A percentile compares a stretch with the other conserved stretches of the same genome.
These are phyloP conservation scores for Sarocladium strictum DNA, from an alignment of 2,329 filamentous ascomycete species.

Conservation along the genomic window DNA sequence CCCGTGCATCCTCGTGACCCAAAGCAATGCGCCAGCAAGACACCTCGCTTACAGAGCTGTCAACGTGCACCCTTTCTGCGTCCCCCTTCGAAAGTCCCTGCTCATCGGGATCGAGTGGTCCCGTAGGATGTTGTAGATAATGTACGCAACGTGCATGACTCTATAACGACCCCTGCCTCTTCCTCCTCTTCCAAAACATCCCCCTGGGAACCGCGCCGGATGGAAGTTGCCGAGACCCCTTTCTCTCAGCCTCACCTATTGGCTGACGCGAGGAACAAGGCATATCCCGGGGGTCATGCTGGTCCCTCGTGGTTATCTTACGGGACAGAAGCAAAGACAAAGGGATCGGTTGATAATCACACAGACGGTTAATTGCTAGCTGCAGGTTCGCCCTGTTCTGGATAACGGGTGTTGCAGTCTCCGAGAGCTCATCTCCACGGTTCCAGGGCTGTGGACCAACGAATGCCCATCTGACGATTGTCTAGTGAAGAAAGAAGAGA, in stretches of 20 bases:
- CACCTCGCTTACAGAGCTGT: neutral
- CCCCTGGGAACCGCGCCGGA: conserved; percentile 4
- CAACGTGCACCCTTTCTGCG: neutral
- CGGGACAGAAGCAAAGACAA: neutral
- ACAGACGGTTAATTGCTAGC: neutral
- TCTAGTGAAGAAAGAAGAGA: too few species aligned
- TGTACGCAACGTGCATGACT: neutral
- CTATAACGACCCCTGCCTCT: too few species aligned
- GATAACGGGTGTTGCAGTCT: neutral
- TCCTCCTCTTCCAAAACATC: neutral
- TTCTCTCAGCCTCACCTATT: neutral
- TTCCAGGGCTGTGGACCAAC: neutral
- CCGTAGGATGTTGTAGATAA: too few species aligned
- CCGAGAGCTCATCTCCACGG: neutral
- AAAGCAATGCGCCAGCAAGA: neutral
- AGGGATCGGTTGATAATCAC: neutral
- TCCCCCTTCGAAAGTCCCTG: too few species aligned
- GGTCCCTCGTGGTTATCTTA: too few species aligned
- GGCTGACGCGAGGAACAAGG: neutral
- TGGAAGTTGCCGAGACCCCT: conserved; percentile 1
- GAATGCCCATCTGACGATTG: neutral
- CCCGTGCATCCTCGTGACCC: neutral
- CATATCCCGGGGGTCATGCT: neutral
- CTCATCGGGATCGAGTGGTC: too few species aligned
- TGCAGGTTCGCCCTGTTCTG: neutral